These are phyloP conservation scores for Vinca major DNA, from an alignment of 305 asterid species.

Conservation along the genomic window DNA sequence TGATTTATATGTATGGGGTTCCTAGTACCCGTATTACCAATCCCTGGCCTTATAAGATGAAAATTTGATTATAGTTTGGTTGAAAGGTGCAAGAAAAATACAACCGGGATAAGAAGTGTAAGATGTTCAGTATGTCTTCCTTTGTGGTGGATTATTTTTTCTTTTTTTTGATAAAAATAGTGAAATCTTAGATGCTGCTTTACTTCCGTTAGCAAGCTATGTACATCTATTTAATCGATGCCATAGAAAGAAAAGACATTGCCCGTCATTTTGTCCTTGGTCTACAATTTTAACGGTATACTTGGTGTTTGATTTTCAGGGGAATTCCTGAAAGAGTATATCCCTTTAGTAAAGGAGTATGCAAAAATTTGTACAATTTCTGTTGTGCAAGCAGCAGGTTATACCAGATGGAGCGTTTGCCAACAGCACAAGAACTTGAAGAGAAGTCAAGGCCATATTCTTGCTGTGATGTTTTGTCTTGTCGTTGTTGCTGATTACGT, in stretches of 20 bases:
- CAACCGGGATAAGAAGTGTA: background rate
- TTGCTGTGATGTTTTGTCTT: conserved; percentile 52
- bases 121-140: no score
- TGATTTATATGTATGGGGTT: background rate
- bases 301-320: conserved; percentile 38
- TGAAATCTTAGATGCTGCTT: no score
- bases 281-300: conserved; percentile 9
- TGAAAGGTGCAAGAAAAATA: no score
- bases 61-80: background rate
- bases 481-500: conserved; percentile 54
- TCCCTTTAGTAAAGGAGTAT: conserved; percentile 75
- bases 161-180: no score
- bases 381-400: conserved; percentile 46
- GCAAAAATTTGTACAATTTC: conserved; percentile 70
- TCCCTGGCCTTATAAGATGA: background rate
- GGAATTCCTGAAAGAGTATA: conserved; percentile 75
- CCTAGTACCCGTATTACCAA: background rate
- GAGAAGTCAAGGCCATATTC: conserved; percentile 64
- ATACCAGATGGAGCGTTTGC: conserved; percentile 59
- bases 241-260: background rate
- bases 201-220: background rate
- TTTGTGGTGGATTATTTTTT: no score
- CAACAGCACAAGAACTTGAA: conserved; percentile 53
- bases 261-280: background rate
- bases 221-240: background rate